Percentiles rank a stretch among this genome's conserved stretches.
Evolutionary conservation across 1,139 yeast species (phyloP).

Genomic region (Suhomyces coccinellae): DNA sequence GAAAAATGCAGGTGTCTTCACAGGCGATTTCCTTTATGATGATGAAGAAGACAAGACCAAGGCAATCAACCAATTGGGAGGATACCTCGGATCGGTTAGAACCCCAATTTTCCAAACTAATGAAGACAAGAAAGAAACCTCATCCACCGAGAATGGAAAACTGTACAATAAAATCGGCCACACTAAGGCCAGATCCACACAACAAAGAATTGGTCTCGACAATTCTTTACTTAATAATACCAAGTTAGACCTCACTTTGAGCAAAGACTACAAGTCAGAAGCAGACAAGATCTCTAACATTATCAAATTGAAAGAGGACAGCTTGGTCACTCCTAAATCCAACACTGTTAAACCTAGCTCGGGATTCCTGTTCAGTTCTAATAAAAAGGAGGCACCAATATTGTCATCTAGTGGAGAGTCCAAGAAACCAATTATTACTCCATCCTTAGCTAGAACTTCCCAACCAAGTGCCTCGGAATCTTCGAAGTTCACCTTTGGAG

Average conservation of each 20-base stretch:
- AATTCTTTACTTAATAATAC: conserved; percentile 20
- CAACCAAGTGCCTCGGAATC: too few relatives aligned
- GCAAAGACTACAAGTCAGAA: conserved; percentile 29
- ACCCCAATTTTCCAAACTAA: conserved; percentile 27
- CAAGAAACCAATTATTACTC: neutral
- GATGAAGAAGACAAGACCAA: conserved; percentile 13
- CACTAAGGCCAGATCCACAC: conserved; percentile 16
- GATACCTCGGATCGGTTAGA: conserved; percentile 34
- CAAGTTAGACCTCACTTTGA: conserved; percentile 25
- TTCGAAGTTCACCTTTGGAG: too few relatives aligned
- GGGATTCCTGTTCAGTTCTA: conserved; percentile 40
- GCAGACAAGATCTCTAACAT: conserved; percentile 28
- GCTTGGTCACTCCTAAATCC: neutral
- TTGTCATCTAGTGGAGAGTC: neutral
- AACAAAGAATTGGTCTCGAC: conserved; percentile 22
- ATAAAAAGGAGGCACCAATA: conserved; percentile 21
- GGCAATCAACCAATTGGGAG: conserved; percentile 23
- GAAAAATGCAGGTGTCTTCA: conserved; percentile 28
- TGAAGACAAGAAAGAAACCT: neutral
- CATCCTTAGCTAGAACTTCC: neutral
- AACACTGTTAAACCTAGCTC: conserved; percentile 30
- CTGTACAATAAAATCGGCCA: conserved; percentile 16
- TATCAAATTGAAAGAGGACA: conserved; percentile 32
- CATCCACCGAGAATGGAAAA: conserved; percentile 19
- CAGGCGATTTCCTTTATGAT: conserved; percentile 43